Conservation (phyloP, 306 rosid species). For the Prunus mongolica region DNA sequence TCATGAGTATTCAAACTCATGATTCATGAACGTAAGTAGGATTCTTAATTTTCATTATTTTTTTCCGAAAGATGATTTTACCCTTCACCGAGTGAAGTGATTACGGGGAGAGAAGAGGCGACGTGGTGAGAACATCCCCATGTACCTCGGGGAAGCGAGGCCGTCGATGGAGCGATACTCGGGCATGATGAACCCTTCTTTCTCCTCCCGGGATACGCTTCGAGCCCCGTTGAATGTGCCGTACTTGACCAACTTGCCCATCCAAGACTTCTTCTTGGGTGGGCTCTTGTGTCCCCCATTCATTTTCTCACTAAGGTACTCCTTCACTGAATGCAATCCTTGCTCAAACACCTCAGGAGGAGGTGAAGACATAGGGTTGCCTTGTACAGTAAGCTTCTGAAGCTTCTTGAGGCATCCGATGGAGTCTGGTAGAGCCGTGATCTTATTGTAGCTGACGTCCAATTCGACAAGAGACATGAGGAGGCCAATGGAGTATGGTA, state of each 20-base stretch:
- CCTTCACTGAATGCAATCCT: conserved; percentile 61
- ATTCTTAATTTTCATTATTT: neutral
- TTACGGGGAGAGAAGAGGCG: conserved; percentile 71
- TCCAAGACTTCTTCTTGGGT: conserved; percentile 59
- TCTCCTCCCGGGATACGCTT: conserved; percentile 30
- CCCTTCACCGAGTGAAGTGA: conserved; percentile 35
- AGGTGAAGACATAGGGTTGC: conserved; percentile 75
- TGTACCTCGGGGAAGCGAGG: conserved; percentile 59
- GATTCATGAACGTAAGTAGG: neutral
- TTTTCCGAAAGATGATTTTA: neutral
- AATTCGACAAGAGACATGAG: conserved; percentile 69
- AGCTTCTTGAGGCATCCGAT: conserved; percentile 67
- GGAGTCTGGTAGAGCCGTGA: conserved; percentile 57
- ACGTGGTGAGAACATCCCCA: conserved; percentile 76
- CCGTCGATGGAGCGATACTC: conserved; percentile 59
- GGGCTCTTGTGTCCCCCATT: conserved; percentile 39
- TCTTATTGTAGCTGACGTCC: conserved; percentile 74
- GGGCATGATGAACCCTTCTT: conserved; percentile 37
- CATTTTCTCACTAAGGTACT: conserved; percentile 60
- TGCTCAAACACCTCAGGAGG: conserved; percentile 53
- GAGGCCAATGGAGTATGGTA: conserved; percentile 80
- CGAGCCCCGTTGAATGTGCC: conserved; percentile 45
- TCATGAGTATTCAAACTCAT: neutral
- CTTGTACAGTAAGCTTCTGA: conserved; percentile 60
- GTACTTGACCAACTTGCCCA: conserved; percentile 56